A percentile compares a stretch with the other conserved stretches of the same genome.
Conservation (phyloP, 2,329 filamentous ascomycete genomes). For the Ophiosphaerella narmari region DNA sequence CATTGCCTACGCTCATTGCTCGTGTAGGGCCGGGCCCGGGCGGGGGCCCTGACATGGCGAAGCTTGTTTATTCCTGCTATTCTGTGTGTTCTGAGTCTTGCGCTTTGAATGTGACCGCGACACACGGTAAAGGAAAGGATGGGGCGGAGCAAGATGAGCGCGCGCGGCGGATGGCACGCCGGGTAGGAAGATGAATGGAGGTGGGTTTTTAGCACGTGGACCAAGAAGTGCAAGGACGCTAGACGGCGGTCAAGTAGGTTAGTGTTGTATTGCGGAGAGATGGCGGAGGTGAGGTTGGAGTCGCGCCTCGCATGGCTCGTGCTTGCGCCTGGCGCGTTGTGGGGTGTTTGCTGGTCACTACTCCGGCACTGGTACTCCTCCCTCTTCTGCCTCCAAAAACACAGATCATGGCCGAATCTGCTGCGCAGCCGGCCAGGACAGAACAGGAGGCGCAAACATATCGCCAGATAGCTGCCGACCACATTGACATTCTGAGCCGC, state of each 20-base stretch:
- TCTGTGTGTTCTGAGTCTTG: slow-evolving; percentile 9
- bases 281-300: slow-evolving; percentile 28
- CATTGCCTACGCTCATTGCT: slow-evolving; percentile 49
- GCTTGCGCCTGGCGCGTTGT: slow-evolving; percentile 1
- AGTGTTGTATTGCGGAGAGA: slow-evolving; percentile 22
- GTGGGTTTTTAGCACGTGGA: too few species aligned
- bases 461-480: slow-evolving; percentile 34
- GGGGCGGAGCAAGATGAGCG: slow-evolving; percentile 15
- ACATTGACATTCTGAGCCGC: slow-evolving; percentile 38
- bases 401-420: too few species aligned
- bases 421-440: background rate
- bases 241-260: too few species aligned
- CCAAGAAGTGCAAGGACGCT: too few species aligned
- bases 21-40: slow-evolving; percentile 42
- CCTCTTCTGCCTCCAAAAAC: too few species aligned
- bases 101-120: slow-evolving; percentile 26
- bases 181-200: background rate
- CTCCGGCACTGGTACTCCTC: too few species aligned
- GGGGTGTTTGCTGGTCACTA: background rate
- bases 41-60: slow-evolving; percentile 44
- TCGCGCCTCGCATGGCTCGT: slow-evolving; percentile 16
- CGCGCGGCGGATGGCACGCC: slow-evolving; percentile 3
- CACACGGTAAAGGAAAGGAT: slow-evolving; percentile 20
- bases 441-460: slow-evolving; percentile 28
- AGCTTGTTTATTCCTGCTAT: slow-evolving; percentile 19